Conservation (phyloP, 2,329 filamentous ascomycete species). For the Pestalotiopsis sp. region DNA sequence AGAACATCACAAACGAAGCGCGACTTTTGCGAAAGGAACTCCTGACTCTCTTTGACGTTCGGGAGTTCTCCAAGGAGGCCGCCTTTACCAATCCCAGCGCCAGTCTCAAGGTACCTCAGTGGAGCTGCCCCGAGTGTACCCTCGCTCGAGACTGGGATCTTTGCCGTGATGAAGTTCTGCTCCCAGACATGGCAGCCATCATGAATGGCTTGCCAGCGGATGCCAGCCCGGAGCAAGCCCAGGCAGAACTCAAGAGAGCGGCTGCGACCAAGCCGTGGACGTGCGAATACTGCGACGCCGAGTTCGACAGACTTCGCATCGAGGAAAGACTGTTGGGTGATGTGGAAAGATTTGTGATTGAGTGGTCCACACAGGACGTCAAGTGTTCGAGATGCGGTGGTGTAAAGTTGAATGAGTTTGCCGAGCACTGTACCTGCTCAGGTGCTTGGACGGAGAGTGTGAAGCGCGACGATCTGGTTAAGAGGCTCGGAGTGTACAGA, state of each 20-base stretch:
- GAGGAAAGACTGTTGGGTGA: slow-evolving; percentile 82
- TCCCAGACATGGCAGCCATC: slow-evolving; percentile 51
- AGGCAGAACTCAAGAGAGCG: slow-evolving; percentile 24
- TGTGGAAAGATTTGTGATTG: slow-evolving; percentile 73
- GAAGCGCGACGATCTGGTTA: slow-evolving; percentile 66
- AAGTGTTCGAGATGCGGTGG: slow-evolving; percentile 75
- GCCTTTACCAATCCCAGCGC: slow-evolving; percentile 84
- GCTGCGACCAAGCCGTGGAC: slow-evolving; percentile 61
- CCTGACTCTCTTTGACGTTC: slow-evolving; percentile 86
- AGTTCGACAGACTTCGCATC: slow-evolving; percentile 77
- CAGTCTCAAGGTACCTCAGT: slow-evolving; percentile 70
- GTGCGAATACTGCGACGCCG: slow-evolving; percentile 74
- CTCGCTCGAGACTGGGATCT: slow-evolving; percentile 87
- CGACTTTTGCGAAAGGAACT: slow-evolving; percentile 87
- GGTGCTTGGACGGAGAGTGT: slow-evolving; percentile 80
- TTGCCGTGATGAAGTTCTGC: slow-evolving; percentile 83
- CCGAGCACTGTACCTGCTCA: slow-evolving; percentile 94
- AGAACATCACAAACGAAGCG: slow-evolving; percentile 86
- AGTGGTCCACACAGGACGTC: slow-evolving; percentile 89
- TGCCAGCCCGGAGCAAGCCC: slow-evolving; percentile 12
- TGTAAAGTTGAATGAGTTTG: slow-evolving; percentile 85
- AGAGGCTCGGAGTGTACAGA: slow-evolving; percentile 68
- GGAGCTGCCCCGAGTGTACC: slow-evolving; percentile 90
- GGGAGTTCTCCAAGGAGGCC: slow-evolving; percentile 90
- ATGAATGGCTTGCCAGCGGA: slow-evolving; percentile 18